These are phyloP conservation scores for Pezicula neosporulosa DNA, from an alignment of 2,329 filamentous ascomycete genomes.

Conservation along the genomic window DNA sequence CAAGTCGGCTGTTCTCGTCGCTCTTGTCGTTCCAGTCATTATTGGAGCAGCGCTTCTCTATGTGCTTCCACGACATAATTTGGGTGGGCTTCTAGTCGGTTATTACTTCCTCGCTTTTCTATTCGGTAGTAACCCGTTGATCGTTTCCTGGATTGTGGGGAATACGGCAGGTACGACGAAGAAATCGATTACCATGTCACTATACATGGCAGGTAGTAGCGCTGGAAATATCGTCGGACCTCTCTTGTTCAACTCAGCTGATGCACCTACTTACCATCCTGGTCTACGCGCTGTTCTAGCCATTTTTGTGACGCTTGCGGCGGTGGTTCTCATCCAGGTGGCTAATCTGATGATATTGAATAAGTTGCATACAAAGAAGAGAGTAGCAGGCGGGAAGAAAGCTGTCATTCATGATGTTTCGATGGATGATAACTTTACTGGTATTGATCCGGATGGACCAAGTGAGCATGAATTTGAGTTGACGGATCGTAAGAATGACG, in stretches of 20 bases:
- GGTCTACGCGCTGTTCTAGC: constrained; percentile 53
- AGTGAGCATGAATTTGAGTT: constrained; percentile 55
- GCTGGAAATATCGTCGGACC: constrained; percentile 67
- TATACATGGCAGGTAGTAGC: constrained; percentile 60
- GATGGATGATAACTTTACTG: constrained; percentile 51
- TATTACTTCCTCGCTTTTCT: constrained; percentile 67
- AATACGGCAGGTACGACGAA: constrained; percentile 69
- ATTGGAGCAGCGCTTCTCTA: constrained; percentile 57
- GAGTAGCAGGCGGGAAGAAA: constrained; percentile 57
- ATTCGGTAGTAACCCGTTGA: constrained; percentile 62
- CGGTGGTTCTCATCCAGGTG: constrained; percentile 49
- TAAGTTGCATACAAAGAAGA: constrained; percentile 47
- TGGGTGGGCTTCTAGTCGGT: constrained; percentile 48
- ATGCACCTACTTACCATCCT: constrained; percentile 55
- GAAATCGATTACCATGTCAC: constrained; percentile 59
- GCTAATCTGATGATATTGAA: constrained; percentile 54
- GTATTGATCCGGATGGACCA: constrained; percentile 31
- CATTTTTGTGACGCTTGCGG: constrained; percentile 51
- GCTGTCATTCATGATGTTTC: constrained; percentile 56
- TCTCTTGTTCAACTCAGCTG: constrained; percentile 53
- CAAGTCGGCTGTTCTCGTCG: constrained; percentile 53
- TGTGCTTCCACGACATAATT: constrained; percentile 43
- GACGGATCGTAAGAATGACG: constrained; percentile 64
- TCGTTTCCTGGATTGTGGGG: constrained; percentile 65
- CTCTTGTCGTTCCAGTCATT: constrained; percentile 56